Conservation (phyloP, 2,329 filamentous ascomycete genomes). For the Aspergillus cejpii region DNA sequence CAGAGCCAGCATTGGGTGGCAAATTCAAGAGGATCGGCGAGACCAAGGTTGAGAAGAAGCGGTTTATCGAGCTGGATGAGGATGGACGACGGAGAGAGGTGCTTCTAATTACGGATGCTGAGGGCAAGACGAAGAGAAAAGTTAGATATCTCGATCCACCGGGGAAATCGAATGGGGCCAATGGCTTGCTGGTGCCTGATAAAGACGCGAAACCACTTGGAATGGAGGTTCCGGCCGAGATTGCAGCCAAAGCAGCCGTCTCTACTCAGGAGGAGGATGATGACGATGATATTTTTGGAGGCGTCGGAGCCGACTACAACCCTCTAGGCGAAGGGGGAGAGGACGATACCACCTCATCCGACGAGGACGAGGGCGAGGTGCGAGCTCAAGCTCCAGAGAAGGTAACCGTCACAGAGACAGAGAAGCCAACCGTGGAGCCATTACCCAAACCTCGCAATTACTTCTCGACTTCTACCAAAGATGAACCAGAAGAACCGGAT, state of each 20-base stretch:
- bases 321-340: constrained; percentile 51
- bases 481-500: constrained; percentile 48
- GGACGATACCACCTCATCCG: constrained; percentile 38
- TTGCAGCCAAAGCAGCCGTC: constrained; percentile 32
- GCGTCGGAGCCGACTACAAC: constrained; percentile 54
- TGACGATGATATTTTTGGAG: constrained; percentile 58
- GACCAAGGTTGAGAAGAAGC: constrained; percentile 43
- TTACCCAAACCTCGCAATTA: constrained; percentile 45
- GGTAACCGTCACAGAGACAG: constrained; percentile 2
- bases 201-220: constrained; percentile 46
- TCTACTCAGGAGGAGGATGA: constrained; percentile 43
- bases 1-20: constrained; percentile 47
- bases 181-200: constrained; percentile 37
- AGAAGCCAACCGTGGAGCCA: constrained; percentile 13
- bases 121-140: constrained; percentile 58
- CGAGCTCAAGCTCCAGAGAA: constrained; percentile 5
- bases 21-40: constrained; percentile 51
- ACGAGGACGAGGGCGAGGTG: constrained; percentile 36
- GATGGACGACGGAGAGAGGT: constrained; percentile 50
- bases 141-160: constrained; percentile 47
- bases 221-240: constrained; percentile 45
- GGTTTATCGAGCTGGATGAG: constrained; percentile 52
- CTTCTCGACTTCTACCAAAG: constrained; percentile 36
- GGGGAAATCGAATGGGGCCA: constrained; percentile 20
- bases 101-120: constrained; percentile 51